A percentile compares a stretch with the other conserved stretches of the same genome.
These are phyloP conservation scores for Scheffersomyces lignicola DNA, from an alignment of 1,139 yeast species.

Conservation along the genomic window DNA sequence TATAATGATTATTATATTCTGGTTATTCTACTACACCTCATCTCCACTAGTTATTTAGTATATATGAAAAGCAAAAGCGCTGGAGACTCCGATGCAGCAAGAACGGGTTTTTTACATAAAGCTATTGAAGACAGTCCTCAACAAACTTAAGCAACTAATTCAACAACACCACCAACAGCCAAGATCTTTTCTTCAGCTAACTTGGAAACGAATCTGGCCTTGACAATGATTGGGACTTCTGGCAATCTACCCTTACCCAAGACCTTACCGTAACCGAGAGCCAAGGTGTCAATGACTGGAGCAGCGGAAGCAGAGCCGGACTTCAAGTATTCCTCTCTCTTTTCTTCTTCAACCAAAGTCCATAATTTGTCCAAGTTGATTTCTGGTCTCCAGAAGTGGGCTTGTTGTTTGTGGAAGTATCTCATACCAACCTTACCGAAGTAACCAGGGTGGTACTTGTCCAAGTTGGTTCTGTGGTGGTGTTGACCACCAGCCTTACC, in stretches of 20 bases:
- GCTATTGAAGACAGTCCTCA: conserved; percentile 10
- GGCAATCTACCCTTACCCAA: conserved; percentile 99
- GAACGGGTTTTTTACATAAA: conserved; percentile 14
- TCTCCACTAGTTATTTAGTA: not conserved
- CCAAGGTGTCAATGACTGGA: conserved; percentile 99
- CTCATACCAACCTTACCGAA: conserved; percentile 99
- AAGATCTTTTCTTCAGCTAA: conserved; percentile 99
- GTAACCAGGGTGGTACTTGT: conserved; percentile 99
- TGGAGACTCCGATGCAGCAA: not conserved
- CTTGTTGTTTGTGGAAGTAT: conserved; percentile 97
- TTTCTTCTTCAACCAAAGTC: conserved; percentile 93
- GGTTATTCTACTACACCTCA: not conserved
- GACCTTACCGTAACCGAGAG: conserved; percentile 99
- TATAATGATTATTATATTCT: conserved; percentile 4
- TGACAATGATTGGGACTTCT: conserved; percentile 96
- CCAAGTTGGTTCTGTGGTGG: conserved; percentile 99
- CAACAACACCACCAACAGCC: conserved; percentile 99
- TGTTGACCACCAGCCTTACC: conserved; percentile 99
- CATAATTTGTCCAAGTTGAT: conserved; percentile 98
- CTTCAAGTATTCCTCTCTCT: conserved; percentile 93
- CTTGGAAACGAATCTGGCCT: conserved; percentile 98
- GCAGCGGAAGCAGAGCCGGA: conserved; percentile 87
- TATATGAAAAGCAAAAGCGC: not conserved
- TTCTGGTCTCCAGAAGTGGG: conserved; percentile 98
- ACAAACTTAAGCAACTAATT: conserved; percentile 83